These are phyloP conservation scores for Suillus discolor DNA, from an alignment of 768 basidiomycete genomes.

Conservation along the genomic window DNA sequence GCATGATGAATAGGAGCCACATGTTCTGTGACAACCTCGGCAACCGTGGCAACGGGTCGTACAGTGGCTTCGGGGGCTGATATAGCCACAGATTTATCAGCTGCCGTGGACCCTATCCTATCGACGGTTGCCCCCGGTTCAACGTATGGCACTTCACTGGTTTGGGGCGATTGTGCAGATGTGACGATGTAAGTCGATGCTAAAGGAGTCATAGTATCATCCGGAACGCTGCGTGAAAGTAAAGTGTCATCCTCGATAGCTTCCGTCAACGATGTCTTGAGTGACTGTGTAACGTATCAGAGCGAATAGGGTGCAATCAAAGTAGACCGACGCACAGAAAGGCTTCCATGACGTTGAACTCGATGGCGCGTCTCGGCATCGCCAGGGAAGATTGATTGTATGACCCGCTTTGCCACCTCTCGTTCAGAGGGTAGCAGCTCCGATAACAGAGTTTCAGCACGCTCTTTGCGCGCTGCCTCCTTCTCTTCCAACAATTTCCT, in stretches of 20 bases:
- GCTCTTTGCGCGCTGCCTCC: conserved; percentile 50
- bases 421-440: conserved; percentile 63
- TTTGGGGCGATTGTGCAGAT: not conserved
- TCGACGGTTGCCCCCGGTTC: not conserved
- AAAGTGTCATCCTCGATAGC: conserved; percentile 53
- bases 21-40: conserved; percentile 7
- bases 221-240: conserved; percentile 28
- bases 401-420: conserved; percentile 66
- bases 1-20: conserved; percentile 14
- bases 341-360: conserved; percentile 60
- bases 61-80: conserved; percentile 7
- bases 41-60: conserved; percentile 11
- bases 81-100: conserved; percentile 1
- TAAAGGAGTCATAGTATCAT: conserved; percentile 24
- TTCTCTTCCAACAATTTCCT: conserved; percentile 58
- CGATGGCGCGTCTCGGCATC: conserved; percentile 46
- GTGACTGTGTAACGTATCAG: conserved; percentile 35
- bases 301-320: not conserved
- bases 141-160: not conserved
- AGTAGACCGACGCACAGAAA: conserved; percentile 45
- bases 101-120: conserved; percentile 3
- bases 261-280: conserved; percentile 48
- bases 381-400: conserved; percentile 63
- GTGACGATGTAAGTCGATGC: conserved; percentile 14
- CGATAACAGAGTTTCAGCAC: conserved; percentile 57